These are phyloP conservation scores for Xylaria sp. DNA, from an alignment of 2,329 filamentous ascomycete species.

Conservation along the genomic window DNA sequence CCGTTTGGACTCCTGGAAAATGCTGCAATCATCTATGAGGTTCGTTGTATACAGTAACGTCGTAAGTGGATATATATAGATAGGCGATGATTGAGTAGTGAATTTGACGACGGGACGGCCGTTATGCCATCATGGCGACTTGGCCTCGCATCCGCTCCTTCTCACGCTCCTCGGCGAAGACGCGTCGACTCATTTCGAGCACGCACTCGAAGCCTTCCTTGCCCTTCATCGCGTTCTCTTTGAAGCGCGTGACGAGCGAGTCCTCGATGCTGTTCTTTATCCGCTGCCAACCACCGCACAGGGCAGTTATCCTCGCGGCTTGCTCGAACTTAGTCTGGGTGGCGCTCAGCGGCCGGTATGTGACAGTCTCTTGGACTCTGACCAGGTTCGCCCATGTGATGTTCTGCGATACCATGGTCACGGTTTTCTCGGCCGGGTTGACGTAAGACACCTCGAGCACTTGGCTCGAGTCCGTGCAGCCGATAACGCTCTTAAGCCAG, in stretches of 20 bases:
- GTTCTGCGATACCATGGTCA: constrained; percentile 97
- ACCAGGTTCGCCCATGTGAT: constrained; percentile 92
- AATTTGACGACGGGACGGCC: background rate
- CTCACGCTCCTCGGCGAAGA: constrained; percentile 90
- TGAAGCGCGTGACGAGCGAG: constrained; percentile 85
- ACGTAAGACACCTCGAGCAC: constrained; percentile 98
- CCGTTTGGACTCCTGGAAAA: constrained; percentile 38
- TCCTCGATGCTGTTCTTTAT: constrained; percentile 98
- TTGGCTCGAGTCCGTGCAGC: constrained; percentile 81
- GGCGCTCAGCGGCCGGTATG: constrained; percentile 74
- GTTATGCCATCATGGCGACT: constrained; percentile 48
- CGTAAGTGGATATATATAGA: constrained; percentile 10
- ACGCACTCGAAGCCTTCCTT: constrained; percentile 96
- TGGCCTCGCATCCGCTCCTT: constrained; percentile 58
- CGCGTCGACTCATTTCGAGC: constrained; percentile 89
- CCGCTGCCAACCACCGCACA: constrained; percentile 96
- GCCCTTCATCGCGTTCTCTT: constrained; percentile 90
- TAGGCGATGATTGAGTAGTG: constrained; percentile 24
- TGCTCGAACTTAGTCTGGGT: constrained; percentile 84
- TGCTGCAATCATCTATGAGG: constrained; percentile 41
- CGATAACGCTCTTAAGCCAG: constrained; percentile 84
- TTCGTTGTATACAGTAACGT: constrained; percentile 35
- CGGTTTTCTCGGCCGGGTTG: constrained; percentile 81
- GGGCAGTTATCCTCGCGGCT: constrained; percentile 89
- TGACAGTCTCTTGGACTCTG: constrained; percentile 91